Conservation (phyloP, 1,284 basidiomycete genomes). For the Ustilago shanxiensis region DNA sequence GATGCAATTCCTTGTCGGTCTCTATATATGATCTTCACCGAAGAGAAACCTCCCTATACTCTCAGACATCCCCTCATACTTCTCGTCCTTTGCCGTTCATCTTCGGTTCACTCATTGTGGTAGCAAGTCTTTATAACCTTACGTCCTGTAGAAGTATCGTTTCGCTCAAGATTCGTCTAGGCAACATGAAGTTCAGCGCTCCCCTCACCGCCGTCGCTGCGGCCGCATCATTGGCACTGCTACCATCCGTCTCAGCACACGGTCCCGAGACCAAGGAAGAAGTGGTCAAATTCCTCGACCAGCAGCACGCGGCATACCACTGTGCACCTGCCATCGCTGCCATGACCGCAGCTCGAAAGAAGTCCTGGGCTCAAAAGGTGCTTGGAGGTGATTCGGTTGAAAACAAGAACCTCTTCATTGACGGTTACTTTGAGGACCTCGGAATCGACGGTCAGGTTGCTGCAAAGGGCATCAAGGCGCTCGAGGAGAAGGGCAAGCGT, state of each 20-base stretch:
- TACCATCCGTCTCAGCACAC: constrained; percentile 56
- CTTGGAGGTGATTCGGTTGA: constrained; percentile 60
- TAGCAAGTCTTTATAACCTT: neutral
- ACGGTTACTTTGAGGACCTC: constrained; percentile 65
- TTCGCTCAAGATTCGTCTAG: neutral
- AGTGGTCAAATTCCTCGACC: constrained; percentile 63
- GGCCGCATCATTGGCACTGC: constrained; percentile 38
- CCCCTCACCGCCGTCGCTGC: constrained; percentile 39
- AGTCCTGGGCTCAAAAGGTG: constrained; percentile 62
- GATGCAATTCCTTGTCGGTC: neutral
- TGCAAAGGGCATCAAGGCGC: constrained; percentile 49
- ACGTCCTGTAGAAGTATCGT: neutral
- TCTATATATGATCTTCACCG: constrained; percentile 3
- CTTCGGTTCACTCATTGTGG: neutral
- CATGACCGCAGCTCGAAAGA: constrained; percentile 67
- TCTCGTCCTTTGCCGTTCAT: neutral
- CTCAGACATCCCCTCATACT: neutral
- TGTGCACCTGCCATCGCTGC: constrained; percentile 70
- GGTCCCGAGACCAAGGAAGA: constrained; percentile 66
- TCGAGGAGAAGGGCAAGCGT: constrained; percentile 58
- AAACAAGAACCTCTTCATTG: constrained; percentile 70
- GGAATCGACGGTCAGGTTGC: constrained; percentile 48
- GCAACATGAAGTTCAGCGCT: constrained; percentile 45
- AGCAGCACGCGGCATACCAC: constrained; percentile 70
- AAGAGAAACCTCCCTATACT: neutral